Evolutionary conservation across 164 flowering plant species (phyloP).

Genomic region (Vitis cinerea): DNA sequence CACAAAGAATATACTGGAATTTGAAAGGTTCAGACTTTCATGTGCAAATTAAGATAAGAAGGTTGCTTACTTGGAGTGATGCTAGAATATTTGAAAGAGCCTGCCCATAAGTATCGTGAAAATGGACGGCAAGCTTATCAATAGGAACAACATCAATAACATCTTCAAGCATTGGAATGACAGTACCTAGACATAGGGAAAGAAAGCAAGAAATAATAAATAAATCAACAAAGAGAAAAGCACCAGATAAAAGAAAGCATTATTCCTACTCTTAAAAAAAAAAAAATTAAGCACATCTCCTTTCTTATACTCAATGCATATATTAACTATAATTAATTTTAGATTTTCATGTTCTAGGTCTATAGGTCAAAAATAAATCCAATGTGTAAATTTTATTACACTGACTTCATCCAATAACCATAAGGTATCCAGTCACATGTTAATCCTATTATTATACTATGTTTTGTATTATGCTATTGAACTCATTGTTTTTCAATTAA

Average conservation of each 20-base stretch:
- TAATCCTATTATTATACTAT: too few relatives aligned
- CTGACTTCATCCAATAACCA: too few relatives aligned
- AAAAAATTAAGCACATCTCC: too few relatives aligned
- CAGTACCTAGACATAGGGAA: slow-evolving; percentile 48
- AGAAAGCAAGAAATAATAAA: slow-evolving; percentile 1
- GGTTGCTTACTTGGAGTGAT: slow-evolving; percentile 72
- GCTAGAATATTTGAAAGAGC: slow-evolving; percentile 84
- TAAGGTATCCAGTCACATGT: too few relatives aligned
- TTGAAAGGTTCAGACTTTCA: neutral
- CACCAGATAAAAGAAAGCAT: neutral
- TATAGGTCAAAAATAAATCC: too few relatives aligned
- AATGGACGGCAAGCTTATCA: slow-evolving; percentile 93
- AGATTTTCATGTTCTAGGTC: too few relatives aligned
- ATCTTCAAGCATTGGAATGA: slow-evolving; percentile 88
- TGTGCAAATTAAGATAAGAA: neutral
- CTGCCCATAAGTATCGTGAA: slow-evolving; percentile 96
- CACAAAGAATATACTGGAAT: neutral
- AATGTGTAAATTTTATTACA: too few relatives aligned
- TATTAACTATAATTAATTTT: too few relatives aligned
- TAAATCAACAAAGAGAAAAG: neutral
- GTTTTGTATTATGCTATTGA: too few relatives aligned
- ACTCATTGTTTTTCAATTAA: too few relatives aligned
- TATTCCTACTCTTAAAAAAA: too few relatives aligned
- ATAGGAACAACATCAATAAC: slow-evolving; percentile 72
- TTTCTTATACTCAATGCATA: too few relatives aligned